phyloP scores from a whole-genome alignment of 768 basidiomycete species.

The Paxillus rubicundulus region DNA sequence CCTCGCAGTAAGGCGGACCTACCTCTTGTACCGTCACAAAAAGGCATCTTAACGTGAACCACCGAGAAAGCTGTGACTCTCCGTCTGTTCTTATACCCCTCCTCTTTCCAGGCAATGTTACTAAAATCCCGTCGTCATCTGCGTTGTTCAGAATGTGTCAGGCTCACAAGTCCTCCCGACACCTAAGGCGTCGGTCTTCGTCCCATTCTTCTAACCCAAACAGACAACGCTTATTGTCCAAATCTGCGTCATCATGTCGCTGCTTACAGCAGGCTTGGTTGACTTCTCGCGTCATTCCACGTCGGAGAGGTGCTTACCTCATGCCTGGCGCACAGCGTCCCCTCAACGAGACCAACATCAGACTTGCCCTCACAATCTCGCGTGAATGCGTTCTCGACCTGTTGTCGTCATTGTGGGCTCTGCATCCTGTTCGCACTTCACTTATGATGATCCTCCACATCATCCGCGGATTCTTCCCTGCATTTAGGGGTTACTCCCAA shows the following conservation, averaged over 20 bases:
- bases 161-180: slow-evolving; percentile 20
- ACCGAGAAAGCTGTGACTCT: slow-evolving; percentile 32
- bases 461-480: slow-evolving; percentile 72
- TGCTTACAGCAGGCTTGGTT: slow-evolving; percentile 51
- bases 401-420: slow-evolving; percentile 44
- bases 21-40: slow-evolving; percentile 13
- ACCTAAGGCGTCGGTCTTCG: slow-evolving; percentile 18
- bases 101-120: slow-evolving; percentile 11
- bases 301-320: slow-evolving; percentile 43
- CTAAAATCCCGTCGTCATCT: slow-evolving; percentile 11
- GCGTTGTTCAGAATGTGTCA: slow-evolving; percentile 23
- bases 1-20: slow-evolving; percentile 21
- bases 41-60: slow-evolving; percentile 28
- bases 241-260: slow-evolving; percentile 10
- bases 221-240: background rate
- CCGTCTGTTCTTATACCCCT: slow-evolving; percentile 29
- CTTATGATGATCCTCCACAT: slow-evolving; percentile 71
- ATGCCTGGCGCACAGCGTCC: slow-evolving; percentile 69
- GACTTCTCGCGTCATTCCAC: slow-evolving; percentile 51
- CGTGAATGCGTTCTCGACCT: slow-evolving; percentile 55
- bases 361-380: slow-evolving; percentile 54
- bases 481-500: slow-evolving; percentile 83
- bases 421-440: slow-evolving; percentile 69
- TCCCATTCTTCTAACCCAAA: slow-evolving; percentile 4
- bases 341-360: slow-evolving; percentile 54